Percentiles rank a stretch among this genome's conserved stretches.
Evolutionary conservation across 352 stramenopile genomes (phyloP).

Genomic region (Phytophthora parvispora): DNA sequence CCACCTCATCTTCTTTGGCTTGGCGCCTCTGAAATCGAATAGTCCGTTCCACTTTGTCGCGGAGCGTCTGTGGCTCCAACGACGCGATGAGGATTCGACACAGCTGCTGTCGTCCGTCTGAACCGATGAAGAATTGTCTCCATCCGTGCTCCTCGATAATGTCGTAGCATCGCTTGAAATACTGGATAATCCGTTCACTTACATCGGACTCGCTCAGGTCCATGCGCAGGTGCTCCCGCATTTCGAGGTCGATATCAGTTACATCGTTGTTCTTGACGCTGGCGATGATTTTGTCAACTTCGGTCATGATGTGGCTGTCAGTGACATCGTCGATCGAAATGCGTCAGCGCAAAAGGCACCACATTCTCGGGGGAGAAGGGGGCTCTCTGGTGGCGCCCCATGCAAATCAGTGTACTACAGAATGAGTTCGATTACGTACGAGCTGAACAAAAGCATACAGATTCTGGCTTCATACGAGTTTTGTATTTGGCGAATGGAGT

Average conservation of each 20-base stretch:
- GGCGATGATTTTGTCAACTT: slow-evolving; percentile 1
- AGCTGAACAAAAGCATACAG: too few species aligned
- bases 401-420: too few species aligned
- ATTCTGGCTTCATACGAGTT: too few species aligned
- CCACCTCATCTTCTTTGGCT: not conserved
- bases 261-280: not conserved
- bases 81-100: slow-evolving; percentile 1
- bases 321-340: slow-evolving; percentile 3
- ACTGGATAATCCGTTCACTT: not conserved
- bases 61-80: not conserved
- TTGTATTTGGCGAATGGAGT: too few species aligned
- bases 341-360: not conserved
- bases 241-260: slow-evolving; percentile 1
- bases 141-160: not conserved
- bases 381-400: too few species aligned
- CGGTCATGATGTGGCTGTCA: not conserved
- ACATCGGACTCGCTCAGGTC: not conserved
- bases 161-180: not conserved
- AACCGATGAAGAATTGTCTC: not conserved
- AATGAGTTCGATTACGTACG: too few species aligned
- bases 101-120: not conserved
- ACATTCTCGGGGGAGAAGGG: too few species aligned
- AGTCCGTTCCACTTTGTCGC: not conserved
- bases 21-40: slow-evolving; percentile 6
- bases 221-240: not conserved